phyloP scores from a whole-genome alignment of 495 filamentous ascomycete species.

The Parathielavia appendiculata region DNA sequence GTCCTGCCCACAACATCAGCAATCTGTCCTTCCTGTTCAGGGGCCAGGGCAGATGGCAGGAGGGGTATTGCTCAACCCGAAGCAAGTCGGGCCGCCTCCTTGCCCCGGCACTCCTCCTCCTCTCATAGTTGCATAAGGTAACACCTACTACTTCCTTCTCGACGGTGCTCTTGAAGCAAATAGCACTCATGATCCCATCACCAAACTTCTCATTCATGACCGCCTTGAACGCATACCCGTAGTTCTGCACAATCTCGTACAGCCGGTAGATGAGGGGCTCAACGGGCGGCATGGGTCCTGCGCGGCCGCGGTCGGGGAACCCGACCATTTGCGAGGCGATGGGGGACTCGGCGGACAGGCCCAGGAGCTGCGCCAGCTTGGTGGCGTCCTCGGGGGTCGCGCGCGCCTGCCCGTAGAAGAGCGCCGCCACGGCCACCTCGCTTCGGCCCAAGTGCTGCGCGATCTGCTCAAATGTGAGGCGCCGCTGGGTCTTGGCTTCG shows the following conservation, averaged over 20 bases:
- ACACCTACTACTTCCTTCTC: conserved; percentile 70
- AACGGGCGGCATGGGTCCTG: conserved; percentile 86
- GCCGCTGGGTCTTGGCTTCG: conserved; percentile 68
- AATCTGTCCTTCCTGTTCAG: not conserved
- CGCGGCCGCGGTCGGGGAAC: conserved; percentile 78
- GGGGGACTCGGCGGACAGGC: conserved; percentile 49
- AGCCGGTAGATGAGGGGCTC: conserved; percentile 92
- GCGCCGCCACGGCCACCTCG: conserved; percentile 84
- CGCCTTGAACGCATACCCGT: conserved; percentile 95
- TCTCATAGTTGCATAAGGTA: not conserved
- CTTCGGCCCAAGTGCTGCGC: conserved; percentile 69
- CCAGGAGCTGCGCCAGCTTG: conserved; percentile 64
- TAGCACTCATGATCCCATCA: conserved; percentile 98
- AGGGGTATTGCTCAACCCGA: no score
- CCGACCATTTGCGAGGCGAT: conserved; percentile 61
- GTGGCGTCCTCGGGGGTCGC: conserved; percentile 73
- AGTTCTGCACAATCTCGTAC: conserved; percentile 97
- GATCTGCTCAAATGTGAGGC: conserved; percentile 78
- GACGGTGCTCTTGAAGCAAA: conserved; percentile 86
- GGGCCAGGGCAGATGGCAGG: no score
- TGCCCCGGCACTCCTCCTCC: no score
- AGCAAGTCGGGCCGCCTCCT: no score
- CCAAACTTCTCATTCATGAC: conserved; percentile 98
- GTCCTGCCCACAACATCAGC: conserved; percentile 42
- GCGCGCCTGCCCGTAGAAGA: conserved; percentile 91